Percentiles rank a stretch among this genome's conserved stretches.
Conservation (phyloP, 768 basidiomycete species). For the Trametes maxima region DNA sequence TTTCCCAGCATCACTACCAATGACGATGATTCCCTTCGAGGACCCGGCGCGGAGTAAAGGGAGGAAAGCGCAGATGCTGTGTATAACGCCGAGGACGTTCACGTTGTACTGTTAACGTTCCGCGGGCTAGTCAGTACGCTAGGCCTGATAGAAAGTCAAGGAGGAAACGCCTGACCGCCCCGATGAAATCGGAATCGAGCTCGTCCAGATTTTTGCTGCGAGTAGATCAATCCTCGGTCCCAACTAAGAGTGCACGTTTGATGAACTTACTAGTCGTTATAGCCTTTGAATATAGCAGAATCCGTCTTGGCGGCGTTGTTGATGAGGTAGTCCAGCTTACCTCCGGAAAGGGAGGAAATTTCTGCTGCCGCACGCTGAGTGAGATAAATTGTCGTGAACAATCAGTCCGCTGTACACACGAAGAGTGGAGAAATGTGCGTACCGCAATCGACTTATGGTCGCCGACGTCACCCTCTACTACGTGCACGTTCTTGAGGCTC, state of each 20-base stretch:
- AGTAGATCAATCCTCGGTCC: too few relatives aligned
- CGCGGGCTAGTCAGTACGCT: too few relatives aligned
- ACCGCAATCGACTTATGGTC: conserved; percentile 35
- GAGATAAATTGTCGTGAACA: not conserved
- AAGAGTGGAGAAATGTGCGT: not conserved
- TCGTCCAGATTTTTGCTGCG: conserved; percentile 12
- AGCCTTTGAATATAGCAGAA: not conserved
- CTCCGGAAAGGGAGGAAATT: conserved; percentile 30
- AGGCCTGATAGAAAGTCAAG: not conserved
- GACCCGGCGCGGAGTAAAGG: conserved; percentile 39
- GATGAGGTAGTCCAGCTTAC: conserved; percentile 37
- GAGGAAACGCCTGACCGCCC: not conserved
- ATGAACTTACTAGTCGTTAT: not conserved
- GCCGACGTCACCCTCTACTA: conserved; percentile 42
- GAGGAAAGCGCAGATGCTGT: conserved; percentile 41
- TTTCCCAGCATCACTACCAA: not conserved
- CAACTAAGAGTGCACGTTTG: too few relatives aligned
- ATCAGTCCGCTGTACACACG: not conserved
- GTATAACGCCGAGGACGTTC: conserved; percentile 41
- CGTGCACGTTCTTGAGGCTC: conserved; percentile 32
- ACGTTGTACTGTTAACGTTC: conserved; percentile 32
- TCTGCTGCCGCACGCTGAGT: conserved; percentile 27
- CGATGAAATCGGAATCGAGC: conserved; percentile 18
- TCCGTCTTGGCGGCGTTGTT: conserved; percentile 38
- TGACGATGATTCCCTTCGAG: conserved; percentile 35